Conservation (phyloP, 352 stramenopile genomes). For the Thraustotheca clavata region DNA sequence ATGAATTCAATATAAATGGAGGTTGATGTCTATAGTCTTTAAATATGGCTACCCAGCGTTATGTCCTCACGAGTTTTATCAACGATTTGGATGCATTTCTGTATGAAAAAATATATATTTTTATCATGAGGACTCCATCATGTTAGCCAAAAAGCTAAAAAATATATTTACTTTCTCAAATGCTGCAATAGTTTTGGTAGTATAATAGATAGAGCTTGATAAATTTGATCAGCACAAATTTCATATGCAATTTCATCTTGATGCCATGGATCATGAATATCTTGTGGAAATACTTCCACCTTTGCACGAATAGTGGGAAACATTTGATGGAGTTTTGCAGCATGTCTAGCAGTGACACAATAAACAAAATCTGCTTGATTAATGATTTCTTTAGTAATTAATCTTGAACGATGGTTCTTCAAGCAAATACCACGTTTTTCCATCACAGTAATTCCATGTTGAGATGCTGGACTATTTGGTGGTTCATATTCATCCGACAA, state of each 20-base stretch:
- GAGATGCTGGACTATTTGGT: neutral
- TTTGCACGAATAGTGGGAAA: neutral
- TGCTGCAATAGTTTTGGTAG: neutral
- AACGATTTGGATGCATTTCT: too few species aligned
- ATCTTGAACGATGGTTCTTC: neutral
- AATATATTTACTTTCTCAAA: neutral
- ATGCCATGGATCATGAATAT: conserved; percentile 17
- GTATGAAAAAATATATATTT: too few species aligned
- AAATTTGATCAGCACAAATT: neutral
- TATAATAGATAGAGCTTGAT: neutral
- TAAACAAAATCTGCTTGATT: conserved; percentile 6
- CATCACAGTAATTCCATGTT: neutral
- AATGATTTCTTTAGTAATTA: neutral
- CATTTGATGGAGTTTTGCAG: neutral
- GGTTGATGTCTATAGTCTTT: too few species aligned
- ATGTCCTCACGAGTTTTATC: too few species aligned
- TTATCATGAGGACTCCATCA: too few species aligned
- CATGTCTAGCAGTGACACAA: conserved; percentile 2
- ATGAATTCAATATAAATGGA: too few species aligned
- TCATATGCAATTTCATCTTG: conserved; percentile 2
- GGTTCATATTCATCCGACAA: conserved; percentile 12
- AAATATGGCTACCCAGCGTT: too few species aligned
- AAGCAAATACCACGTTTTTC: neutral
- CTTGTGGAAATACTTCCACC: neutral
- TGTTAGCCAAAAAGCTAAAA: too few species aligned